A percentile compares a stretch with the other conserved stretches of the same genome.
These are phyloP conservation scores for Colletotrichum sidae DNA, from an alignment of 2,329 filamentous ascomycete genomes.

Conservation along the genomic window DNA sequence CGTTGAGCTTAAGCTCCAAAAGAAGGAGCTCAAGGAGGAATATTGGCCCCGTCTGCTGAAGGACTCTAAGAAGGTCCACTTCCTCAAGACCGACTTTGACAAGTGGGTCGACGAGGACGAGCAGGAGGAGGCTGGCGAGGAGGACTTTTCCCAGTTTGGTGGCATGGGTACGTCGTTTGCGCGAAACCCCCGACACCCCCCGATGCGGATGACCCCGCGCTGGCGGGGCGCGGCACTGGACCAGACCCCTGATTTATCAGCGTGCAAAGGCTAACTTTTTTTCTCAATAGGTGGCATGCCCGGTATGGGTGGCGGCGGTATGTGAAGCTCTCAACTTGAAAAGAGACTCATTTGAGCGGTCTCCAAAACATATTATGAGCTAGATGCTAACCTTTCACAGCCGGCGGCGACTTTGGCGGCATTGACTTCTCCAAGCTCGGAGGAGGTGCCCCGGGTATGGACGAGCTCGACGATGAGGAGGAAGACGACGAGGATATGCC, in stretches of 20 bases:
- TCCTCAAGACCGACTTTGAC: constrained; percentile 98
- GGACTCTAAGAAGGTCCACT: constrained; percentile 89
- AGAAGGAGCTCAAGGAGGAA: constrained; percentile 95
- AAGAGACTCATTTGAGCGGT: constrained; percentile 19
- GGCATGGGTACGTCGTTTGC: constrained; percentile 68
- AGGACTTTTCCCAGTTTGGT: constrained; percentile 78
- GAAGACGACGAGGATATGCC: constrained; percentile 88
- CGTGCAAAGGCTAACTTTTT: constrained; percentile 25
- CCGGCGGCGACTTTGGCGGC: constrained; percentile 80
- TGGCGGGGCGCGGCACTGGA: background rate
- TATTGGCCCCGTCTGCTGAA: constrained; percentile 97
- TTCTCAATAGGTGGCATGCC: constrained; percentile 62
- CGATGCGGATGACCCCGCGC: constrained; percentile 7
- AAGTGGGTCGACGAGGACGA: constrained; percentile 99
- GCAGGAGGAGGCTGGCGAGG: constrained; percentile 89
- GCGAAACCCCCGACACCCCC: constrained; percentile 7
- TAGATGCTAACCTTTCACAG: constrained; percentile 34
- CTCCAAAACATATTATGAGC: background rate
- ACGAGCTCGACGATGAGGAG: constrained; percentile 63
- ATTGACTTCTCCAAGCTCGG: constrained; percentile 96
- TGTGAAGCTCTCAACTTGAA: constrained; percentile 42
- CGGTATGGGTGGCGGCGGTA: constrained; percentile 59
- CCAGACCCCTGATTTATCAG: constrained; percentile 2
- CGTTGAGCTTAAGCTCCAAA: constrained; percentile 90
- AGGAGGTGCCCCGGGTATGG: constrained; percentile 62